These are phyloP conservation scores for Adansonia madagascariensis DNA, from an alignment of 441 rosid species.

Conservation along the genomic window DNA sequence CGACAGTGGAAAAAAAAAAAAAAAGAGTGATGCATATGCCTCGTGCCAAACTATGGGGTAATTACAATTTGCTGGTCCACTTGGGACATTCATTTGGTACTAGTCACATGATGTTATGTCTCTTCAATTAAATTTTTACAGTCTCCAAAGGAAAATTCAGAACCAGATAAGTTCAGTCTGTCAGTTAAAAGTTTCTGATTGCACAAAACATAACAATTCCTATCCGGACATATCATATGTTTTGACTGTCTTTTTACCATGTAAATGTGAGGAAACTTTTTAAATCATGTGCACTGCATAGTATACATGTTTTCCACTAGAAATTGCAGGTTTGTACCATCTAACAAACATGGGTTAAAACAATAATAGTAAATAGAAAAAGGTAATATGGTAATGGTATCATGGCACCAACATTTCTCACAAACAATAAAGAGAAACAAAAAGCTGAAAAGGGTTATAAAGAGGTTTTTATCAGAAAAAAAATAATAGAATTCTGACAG, in stretches of 20 bases:
- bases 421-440: neutral
- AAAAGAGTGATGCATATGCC: too few relatives aligned
- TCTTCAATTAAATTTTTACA: neutral
- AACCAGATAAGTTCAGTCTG: neutral
- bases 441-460: neutral
- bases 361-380: too few relatives aligned
- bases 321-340: neutral
- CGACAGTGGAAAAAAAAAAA: neutral
- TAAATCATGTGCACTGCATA: neutral
- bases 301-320: too few relatives aligned
- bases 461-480: neutral
- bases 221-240: neutral
- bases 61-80: slow-evolving; percentile 13
- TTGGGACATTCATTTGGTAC: neutral
- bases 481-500: neutral
- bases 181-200: neutral
- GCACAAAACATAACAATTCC: neutral
- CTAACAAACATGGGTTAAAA: neutral
- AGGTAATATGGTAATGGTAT: too few relatives aligned
- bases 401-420: slow-evolving; percentile 7
- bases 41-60: neutral
- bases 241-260: neutral
- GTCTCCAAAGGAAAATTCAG: neutral
- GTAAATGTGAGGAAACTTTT: neutral
- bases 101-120: slow-evolving; percentile 20